A percentile compares a stretch with the other conserved stretches of the same genome.
Evolutionary conservation across 2,329 filamentous ascomycete species (phyloP).

Genomic region (Drechslerella dactyloides): DNA sequence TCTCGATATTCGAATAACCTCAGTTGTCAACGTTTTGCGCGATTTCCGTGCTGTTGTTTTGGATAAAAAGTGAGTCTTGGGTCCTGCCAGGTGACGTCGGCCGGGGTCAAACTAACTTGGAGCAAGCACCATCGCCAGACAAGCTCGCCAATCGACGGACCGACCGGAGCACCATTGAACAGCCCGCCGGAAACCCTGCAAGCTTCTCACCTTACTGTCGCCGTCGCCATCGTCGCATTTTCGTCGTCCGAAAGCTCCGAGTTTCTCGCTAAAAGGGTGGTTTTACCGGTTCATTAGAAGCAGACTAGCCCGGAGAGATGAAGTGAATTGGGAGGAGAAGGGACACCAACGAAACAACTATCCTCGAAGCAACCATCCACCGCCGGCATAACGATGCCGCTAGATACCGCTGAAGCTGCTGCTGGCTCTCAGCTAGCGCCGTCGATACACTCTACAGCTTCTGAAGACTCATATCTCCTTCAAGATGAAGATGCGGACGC

Average conservation of each 20-base stretch:
- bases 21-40: not conserved
- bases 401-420: constrained; percentile 27
- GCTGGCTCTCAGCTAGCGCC: constrained; percentile 15
- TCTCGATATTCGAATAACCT: not conserved
- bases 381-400: constrained; percentile 32
- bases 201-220: constrained; percentile 16
- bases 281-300: no score
- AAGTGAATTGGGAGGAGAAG: constrained; percentile 28
- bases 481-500: constrained; percentile 29
- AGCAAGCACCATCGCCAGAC: constrained; percentile 14
- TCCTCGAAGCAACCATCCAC: constrained; percentile 1
- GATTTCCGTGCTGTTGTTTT: not conserved
- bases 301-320: constrained; percentile 33
- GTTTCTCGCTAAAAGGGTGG: no score
- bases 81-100: not conserved
- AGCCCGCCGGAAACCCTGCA: constrained; percentile 13
- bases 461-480: constrained; percentile 1
- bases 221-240: constrained; percentile 2
- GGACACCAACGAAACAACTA: constrained; percentile 26
- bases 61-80: not conserved
- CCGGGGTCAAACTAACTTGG: not conserved
- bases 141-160: constrained; percentile 31
- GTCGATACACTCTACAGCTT: constrained; percentile 12
- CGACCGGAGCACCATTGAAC: constrained; percentile 25
- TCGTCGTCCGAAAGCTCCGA: not conserved